Evolutionary conservation across 306 rosid species (phyloP).

Genomic region (Lagenaria siceraria): DNA sequence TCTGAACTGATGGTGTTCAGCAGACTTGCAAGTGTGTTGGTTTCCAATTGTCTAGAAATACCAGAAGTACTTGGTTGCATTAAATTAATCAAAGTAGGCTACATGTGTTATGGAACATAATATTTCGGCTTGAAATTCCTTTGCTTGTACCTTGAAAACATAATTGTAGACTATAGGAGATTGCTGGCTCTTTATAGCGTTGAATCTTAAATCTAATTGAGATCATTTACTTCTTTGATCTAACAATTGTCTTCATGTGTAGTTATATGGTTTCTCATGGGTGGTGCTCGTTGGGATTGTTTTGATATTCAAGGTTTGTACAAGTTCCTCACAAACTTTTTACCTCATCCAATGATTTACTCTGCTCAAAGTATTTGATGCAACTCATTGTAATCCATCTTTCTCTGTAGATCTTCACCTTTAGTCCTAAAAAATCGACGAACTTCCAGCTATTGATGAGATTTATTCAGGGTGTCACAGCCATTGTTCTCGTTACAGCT

Average conservation of each 20-base stretch:
- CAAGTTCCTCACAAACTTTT: neutral
- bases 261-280: conserved; percentile 97
- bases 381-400: neutral
- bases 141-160: neutral
- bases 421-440: conserved; percentile 59
- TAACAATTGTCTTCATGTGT: conserved; percentile 17
- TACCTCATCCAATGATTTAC: neutral
- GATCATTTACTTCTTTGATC: neutral
- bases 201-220: neutral
- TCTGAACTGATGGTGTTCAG: neutral
- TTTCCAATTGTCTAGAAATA: neutral
- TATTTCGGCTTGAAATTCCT: neutral
- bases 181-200: neutral
- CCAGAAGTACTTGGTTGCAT: neutral
- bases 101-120: neutral
- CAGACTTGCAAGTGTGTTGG: neutral
- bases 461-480: conserved; percentile 63
- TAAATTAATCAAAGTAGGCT: neutral
- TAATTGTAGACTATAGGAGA: neutral
- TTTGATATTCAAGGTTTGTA: conserved; percentile 79
- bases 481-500: conserved; percentile 57
- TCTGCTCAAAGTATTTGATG: neutral
- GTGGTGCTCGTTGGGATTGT: conserved; percentile 56
- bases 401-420: conserved; percentile 61
- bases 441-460: conserved; percentile 66